Evolutionary conservation across 768 basidiomycete species (phyloP).

Genomic region (Tylopilus intermedius): DNA sequence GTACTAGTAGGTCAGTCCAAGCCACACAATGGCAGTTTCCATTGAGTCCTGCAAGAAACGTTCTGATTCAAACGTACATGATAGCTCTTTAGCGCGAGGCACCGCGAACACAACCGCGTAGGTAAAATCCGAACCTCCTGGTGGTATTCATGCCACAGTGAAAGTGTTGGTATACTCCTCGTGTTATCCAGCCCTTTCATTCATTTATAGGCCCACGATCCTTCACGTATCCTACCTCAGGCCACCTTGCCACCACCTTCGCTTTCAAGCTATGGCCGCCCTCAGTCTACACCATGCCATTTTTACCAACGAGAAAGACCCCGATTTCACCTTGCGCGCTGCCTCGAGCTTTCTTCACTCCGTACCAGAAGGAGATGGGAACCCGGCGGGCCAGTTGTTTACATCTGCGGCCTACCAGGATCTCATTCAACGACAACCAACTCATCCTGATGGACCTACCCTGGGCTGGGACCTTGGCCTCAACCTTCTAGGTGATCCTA

Average conservation of each 20-base stretch:
- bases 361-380: conserved; percentile 11
- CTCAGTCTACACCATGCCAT: conserved; percentile 54
- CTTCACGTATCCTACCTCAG: conserved; percentile 8
- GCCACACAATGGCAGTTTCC: not conserved
- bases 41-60: not conserved
- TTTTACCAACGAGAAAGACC: conserved; percentile 34
- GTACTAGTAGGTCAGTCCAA: conserved; percentile 10
- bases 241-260: conserved; percentile 14
- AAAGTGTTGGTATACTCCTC: conserved; percentile 9
- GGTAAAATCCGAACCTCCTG: not conserved
- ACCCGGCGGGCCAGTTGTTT: conserved; percentile 13
- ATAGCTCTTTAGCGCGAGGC: conserved; percentile 10
- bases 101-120: not conserved
- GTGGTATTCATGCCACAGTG: conserved; percentile 13
- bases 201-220: conserved; percentile 13
- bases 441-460: conserved; percentile 38
- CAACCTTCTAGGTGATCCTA: conserved; percentile 29
- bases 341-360: conserved; percentile 20
- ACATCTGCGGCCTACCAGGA: conserved; percentile 34
- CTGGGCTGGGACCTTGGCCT: conserved; percentile 29
- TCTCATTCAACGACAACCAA: conserved; percentile 35
- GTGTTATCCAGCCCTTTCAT: conserved; percentile 7
- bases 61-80: conserved; percentile 2
- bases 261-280: conserved; percentile 46
- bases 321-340: conserved; percentile 15